Evolutionary conservation across 169 alveolate species (phyloP).

Genomic region (Cryptosporidium tyzzeri): DNA sequence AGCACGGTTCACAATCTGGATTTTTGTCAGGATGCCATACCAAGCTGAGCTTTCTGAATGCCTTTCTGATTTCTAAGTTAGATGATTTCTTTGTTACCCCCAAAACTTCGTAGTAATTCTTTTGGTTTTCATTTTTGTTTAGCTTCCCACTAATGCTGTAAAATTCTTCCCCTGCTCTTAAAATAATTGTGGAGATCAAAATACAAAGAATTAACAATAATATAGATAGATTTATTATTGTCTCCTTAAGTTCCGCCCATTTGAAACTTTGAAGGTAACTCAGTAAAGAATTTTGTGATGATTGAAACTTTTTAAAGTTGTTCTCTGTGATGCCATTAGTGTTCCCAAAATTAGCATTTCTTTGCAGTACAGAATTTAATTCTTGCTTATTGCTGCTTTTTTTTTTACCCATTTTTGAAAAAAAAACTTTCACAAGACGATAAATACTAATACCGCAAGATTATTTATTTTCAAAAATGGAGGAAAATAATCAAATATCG

Average conservation of each 20-base stretch:
- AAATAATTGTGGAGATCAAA: conserved; percentile 17
- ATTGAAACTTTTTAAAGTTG: not conserved
- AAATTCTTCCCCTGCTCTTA: conserved; percentile 68
- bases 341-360: not conserved
- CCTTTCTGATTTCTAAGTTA: conserved; percentile 84
- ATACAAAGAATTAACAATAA: conserved; percentile 3
- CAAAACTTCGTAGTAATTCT: conserved; percentile 86
- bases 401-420: conserved; percentile 28
- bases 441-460: conserved; percentile 15
- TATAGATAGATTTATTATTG: conserved; percentile 20
- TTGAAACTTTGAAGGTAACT: not conserved
- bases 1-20: conserved; percentile 84
- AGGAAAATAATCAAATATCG: conserved; percentile 36
- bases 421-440: not conserved
- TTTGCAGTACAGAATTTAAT: not conserved
- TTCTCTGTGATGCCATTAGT: not conserved
- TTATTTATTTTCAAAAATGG: not conserved
- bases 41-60: conserved; percentile 83
- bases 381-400: not conserved
- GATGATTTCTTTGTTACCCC: conserved; percentile 82
- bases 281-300: not conserved
- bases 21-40: conserved; percentile 89
- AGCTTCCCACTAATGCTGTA: conserved; percentile 28
- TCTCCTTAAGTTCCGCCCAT: conserved; percentile 31
- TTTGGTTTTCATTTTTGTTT: conserved; percentile 75